Conservation (phyloP, 495 filamentous ascomycete genomes). For the Clohesyomyces aquaticus region DNA sequence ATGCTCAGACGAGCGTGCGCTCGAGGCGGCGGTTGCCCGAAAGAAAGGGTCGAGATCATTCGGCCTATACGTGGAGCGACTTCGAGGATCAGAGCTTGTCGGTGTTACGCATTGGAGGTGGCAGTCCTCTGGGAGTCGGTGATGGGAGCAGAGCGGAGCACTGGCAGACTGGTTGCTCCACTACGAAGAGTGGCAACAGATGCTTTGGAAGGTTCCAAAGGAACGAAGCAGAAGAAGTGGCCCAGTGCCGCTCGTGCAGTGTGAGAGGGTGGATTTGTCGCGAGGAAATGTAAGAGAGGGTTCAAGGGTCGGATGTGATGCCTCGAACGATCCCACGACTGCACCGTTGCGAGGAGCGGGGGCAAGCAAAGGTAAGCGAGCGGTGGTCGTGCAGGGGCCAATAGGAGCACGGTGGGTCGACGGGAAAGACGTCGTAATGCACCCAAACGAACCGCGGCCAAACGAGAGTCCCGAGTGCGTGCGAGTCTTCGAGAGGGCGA, state of each 20-base stretch:
- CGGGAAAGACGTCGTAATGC: slow-evolving; percentile 26
- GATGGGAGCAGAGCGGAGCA: no score
- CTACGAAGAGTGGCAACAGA: no score
- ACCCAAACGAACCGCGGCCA: slow-evolving; percentile 3
- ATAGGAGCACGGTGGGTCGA: slow-evolving; percentile 17
- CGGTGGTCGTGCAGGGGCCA: slow-evolving; percentile 25
- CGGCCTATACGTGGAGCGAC: slow-evolving; percentile 16
- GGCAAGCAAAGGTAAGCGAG: slow-evolving; percentile 28
- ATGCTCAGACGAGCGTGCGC: slow-evolving; percentile 39
- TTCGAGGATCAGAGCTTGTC: slow-evolving; percentile 18
- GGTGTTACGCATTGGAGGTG: slow-evolving; percentile 30
- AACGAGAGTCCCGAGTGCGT: no score
- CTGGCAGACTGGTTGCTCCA: no score
- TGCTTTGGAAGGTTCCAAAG: no score
- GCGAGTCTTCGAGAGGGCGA: slow-evolving; percentile 34
- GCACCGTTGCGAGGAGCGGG: slow-evolving; percentile 31
- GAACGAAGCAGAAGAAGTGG: no score
- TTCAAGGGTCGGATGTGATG: slow-evolving; percentile 25
- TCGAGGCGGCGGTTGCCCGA: slow-evolving; percentile 34
- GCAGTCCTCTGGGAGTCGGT: slow-evolving; percentile 2
- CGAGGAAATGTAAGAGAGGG: slow-evolving; percentile 15
- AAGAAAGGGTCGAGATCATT: slow-evolving; percentile 34
- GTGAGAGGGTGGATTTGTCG: neutral
- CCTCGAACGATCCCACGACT: slow-evolving; percentile 29
- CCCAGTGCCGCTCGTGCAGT: neutral